A percentile compares a stretch with the other conserved stretches of the same genome.
Conservation (phyloP, 129 eudicot genomes). For the Flaveria linearis region DNA sequence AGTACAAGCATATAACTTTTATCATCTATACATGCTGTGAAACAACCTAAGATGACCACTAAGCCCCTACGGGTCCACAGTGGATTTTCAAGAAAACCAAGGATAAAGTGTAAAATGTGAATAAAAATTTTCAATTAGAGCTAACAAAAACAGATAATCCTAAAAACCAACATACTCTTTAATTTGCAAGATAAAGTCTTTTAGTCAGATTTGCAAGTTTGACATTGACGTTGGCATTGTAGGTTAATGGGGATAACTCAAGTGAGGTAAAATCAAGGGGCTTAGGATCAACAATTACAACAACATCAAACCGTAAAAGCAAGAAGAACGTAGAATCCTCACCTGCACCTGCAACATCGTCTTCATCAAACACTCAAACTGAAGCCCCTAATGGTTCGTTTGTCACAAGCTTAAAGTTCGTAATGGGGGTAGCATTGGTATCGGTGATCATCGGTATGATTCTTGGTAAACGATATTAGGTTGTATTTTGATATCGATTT, state of each 20-base stretch:
- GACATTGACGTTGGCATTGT: neutral
- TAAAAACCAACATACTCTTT: neutral
- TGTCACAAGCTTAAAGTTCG: constrained; percentile 50
- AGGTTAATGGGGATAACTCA: constrained; percentile 16
- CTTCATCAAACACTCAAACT: constrained; percentile 36
- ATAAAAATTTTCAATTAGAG: no score
- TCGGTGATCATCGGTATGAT: constrained; percentile 71
- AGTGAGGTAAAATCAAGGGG: constrained; percentile 52
- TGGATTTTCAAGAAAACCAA: no score
- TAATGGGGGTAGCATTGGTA: constrained; percentile 79
- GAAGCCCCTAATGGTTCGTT: constrained; percentile 47
- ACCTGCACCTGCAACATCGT: constrained; percentile 27
- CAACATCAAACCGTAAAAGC: constrained; percentile 68
- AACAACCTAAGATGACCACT: neutral
- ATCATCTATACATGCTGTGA: neutral
- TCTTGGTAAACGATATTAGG: constrained; percentile 80
- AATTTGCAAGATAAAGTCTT: neutral
- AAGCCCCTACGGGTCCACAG: neutral
- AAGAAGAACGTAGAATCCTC: constrained; percentile 64
- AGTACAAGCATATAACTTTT: neutral
- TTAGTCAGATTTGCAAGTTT: neutral
- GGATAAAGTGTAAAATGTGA: no score
- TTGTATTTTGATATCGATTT: constrained; percentile 20
- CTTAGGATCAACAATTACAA: constrained; percentile 48
- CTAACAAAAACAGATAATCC: no score